phyloP scores from a whole-genome alignment of 192 early-diverging fungal species.

The Entomortierella lignicola region DNA sequence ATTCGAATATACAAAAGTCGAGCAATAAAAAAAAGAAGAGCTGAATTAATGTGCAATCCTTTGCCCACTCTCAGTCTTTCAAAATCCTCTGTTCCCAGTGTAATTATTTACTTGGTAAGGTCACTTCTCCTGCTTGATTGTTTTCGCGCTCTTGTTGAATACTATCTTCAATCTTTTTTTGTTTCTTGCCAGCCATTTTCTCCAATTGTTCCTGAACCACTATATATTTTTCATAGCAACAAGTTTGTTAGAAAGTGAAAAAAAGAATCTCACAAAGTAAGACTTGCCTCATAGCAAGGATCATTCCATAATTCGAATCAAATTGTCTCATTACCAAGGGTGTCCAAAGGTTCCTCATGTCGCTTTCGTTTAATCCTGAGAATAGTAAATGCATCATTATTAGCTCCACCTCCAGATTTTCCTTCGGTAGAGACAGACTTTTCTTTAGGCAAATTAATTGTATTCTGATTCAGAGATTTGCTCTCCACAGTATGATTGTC shows the following conservation, averaged over 20 bases:
- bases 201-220: constrained; percentile 65
- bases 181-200: constrained; percentile 36
- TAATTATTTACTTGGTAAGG: constrained; percentile 12
- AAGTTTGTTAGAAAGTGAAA: too few relatives aligned
- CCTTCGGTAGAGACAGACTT: neutral
- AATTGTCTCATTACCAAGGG: constrained; percentile 58
- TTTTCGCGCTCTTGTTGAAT: constrained; percentile 14
- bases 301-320: too few relatives aligned
- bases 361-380: constrained; percentile 85
- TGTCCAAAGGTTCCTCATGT: constrained; percentile 77
- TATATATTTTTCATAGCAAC: constrained; percentile 9
- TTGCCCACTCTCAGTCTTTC: too few relatives aligned
- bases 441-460: neutral
- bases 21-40: neutral
- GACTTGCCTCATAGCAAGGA: too few relatives aligned
- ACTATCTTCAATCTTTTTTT: constrained; percentile 15
- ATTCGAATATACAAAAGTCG: neutral
- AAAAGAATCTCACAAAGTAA: too few relatives aligned
- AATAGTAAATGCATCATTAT: constrained; percentile 62
- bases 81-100: neutral
- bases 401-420: neutral
- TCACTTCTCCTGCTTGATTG: neutral
- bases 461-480: neutral
- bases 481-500: constrained; percentile 37
- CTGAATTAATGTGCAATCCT: neutral